phyloP scores from a whole-genome alignment of 2,329 filamentous ascomycete genomes.

The Claviceps spartinae region DNA sequence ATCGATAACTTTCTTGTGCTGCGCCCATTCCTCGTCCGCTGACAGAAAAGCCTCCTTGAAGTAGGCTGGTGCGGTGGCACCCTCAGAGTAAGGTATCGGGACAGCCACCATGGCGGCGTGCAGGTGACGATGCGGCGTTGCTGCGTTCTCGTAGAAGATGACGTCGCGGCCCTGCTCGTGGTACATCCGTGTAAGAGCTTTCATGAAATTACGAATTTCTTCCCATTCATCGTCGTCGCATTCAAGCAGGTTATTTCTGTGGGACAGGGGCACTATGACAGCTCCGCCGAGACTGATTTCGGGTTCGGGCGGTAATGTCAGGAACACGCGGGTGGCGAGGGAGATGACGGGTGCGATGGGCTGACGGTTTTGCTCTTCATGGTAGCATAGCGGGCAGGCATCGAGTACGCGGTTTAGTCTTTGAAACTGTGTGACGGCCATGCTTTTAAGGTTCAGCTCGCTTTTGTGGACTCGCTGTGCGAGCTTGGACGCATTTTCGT shows the following conservation, averaged over 20 bases:
- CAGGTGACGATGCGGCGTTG: conserved; percentile 58
- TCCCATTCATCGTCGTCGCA: conserved; percentile 99
- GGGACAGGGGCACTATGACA: conserved; percentile 78
- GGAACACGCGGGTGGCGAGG: conserved; percentile 70
- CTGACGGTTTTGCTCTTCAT: conserved; percentile 62
- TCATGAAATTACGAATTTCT: conserved; percentile 98
- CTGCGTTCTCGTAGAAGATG: conserved; percentile 95
- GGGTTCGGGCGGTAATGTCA: conserved; percentile 81
- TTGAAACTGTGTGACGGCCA: conserved; percentile 77
- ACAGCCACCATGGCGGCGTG: conserved; percentile 81
- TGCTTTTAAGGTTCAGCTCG: conserved; percentile 75
- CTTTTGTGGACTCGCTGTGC: conserved; percentile 79
- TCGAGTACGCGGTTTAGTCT: conserved; percentile 80
- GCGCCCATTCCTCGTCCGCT: conserved; percentile 84
- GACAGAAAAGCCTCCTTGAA: conserved; percentile 89
- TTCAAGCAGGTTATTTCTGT: conserved; percentile 82
- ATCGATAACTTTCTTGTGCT: conserved; percentile 90
- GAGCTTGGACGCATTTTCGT: conserved; percentile 87
- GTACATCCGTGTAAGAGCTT: conserved; percentile 84
- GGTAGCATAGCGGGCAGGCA: conserved; percentile 78
- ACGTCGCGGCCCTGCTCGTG: conserved; percentile 86
- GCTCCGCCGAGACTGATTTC: conserved; percentile 74
- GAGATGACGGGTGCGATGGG: conserved; percentile 78
- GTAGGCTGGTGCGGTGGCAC: conserved; percentile 82
- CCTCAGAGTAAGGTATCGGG: conserved; percentile 81